Base-by-base conservation (phyloP, 2,329 filamentous ascomycete genomes). In the Chaetomium sp. region DNA sequence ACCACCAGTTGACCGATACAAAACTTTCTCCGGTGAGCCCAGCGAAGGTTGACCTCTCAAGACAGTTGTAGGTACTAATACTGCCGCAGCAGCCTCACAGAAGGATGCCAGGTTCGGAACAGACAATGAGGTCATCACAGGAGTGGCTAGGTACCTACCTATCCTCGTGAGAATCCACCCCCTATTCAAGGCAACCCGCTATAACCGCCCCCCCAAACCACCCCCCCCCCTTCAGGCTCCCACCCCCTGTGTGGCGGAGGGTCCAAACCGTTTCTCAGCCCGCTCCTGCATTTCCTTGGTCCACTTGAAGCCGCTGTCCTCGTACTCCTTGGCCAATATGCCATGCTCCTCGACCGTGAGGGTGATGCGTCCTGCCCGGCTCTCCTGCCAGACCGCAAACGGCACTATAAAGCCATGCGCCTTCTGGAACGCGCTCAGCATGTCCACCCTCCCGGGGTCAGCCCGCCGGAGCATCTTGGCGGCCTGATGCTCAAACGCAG, bases 301-400 rank as follows among this genome's bases (percentile, higher is more conserved):
- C 54, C 54, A 57, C 6, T 13, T 13, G 23, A 42, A 57, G 2
- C 35, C 54, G 38, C 42, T 57, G n/a, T 57, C 33, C 54, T 57
- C 54, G 5, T 9, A 45, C 33, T 42, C 35, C 54, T 45, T 45
- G 10, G 54, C 54, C 54, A 57, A 42, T 5, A 42, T 19, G 3
- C 54, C 54, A n/a, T 57, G 54, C 33, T 57, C 10, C 33, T 57
- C 54, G 4, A 57, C 6, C 13, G 54, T 57, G 10, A 57, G 21
- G 6, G 54, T 57, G 21, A 57, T 57, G 2, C 33, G 21, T 19
- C 33, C 33, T 33, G 42, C 54, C 4, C n/a, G 8, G 2, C 9
- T 25, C 12, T 57, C 54, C 23, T 57, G 54, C 54, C 54, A 45
- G 23, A 42, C 19, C 33, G 27, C 54, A 45, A 57, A 57, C 54